Evolutionary conservation across 352 stramenopile species (phyloP).

Genomic region (Phytophthora nicotianae): DNA sequence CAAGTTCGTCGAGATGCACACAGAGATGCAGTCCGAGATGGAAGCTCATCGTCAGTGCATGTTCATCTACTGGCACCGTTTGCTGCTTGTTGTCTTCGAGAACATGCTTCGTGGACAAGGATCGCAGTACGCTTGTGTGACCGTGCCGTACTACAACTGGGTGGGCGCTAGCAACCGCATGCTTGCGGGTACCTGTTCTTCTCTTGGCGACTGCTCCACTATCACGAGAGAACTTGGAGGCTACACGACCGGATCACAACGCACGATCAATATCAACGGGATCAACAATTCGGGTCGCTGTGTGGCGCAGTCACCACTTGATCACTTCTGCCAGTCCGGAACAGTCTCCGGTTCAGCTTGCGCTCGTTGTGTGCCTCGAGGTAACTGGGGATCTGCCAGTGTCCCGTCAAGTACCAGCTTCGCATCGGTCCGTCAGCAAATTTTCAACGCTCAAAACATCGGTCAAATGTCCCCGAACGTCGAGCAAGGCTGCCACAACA

Average conservation of each 20-base stretch:
- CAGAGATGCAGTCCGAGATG: slow-evolving; percentile 55
- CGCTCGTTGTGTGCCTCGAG: slow-evolving; percentile 55
- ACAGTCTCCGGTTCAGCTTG: slow-evolving; percentile 28
- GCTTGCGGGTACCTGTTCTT: slow-evolving; percentile 43
- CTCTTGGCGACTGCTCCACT: slow-evolving; percentile 50
- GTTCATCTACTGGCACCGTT: slow-evolving; percentile 85
- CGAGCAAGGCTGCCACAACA: slow-evolving; percentile 64
- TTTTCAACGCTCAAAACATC: slow-evolving; percentile 59
- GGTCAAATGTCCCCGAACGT: slow-evolving; percentile 52
- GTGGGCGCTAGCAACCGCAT: slow-evolving; percentile 52
- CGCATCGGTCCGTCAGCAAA: slow-evolving; percentile 50
- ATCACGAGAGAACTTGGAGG: slow-evolving; percentile 52
- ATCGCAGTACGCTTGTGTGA: slow-evolving; percentile 63
- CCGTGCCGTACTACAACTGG: slow-evolving; percentile 84
- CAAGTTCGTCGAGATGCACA: slow-evolving; percentile 72
- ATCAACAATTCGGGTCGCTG: slow-evolving; percentile 45
- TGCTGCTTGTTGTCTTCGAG: slow-evolving; percentile 71
- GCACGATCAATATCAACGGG: slow-evolving; percentile 53
- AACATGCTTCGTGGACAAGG: slow-evolving; percentile 82
- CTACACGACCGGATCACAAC: slow-evolving; percentile 21
- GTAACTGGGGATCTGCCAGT: slow-evolving; percentile 33
- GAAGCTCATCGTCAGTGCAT: slow-evolving; percentile 69
- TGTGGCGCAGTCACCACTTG: slow-evolving; percentile 35
- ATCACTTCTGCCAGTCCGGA: slow-evolving; percentile 64
- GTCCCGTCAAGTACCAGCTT: slow-evolving; percentile 48